phyloP scores from a whole-genome alignment of 2,329 filamentous ascomycete genomes.

The Fusarium zealandicum region DNA sequence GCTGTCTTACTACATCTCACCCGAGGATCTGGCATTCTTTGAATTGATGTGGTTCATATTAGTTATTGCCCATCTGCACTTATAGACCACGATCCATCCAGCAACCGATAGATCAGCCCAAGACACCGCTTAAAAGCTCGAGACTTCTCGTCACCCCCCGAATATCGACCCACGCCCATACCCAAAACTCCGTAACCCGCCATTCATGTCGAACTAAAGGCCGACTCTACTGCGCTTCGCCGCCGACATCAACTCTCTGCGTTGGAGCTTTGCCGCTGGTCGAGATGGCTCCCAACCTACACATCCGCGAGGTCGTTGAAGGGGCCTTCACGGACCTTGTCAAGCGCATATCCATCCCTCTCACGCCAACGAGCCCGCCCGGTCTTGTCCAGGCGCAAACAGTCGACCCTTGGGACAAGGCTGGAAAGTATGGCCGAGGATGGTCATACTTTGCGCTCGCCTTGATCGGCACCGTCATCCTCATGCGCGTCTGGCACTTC shows the following conservation, averaged over 20 bases:
- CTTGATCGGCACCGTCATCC: conserved; percentile 70
- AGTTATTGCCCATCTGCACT: conserved; percentile 7
- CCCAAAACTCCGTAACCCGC: conserved; percentile 2
- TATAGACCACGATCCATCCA: conserved; percentile 5
- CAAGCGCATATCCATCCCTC: conserved; percentile 66
- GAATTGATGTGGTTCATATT: conserved; percentile 9
- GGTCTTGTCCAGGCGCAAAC: conserved; percentile 68
- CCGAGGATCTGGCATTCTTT: conserved; percentile 41
- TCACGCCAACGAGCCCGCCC: conserved; percentile 65
- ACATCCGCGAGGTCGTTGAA: conserved; percentile 44
- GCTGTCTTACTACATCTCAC: conserved; percentile 8
- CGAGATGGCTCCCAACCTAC: conserved; percentile 52
- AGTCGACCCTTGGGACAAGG: conserved; percentile 79
- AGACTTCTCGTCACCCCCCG: not conserved
- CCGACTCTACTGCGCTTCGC: conserved; percentile 35
- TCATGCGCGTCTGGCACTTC: conserved; percentile 82
- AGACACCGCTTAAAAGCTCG: conserved; percentile 3
- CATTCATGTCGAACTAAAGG: conserved; percentile 41
- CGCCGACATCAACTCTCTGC: conserved; percentile 26
- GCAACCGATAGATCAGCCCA: conserved; percentile 12
- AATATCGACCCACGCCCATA: conserved; percentile 16
- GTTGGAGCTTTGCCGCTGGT: conserved; percentile 40
- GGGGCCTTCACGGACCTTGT: conserved; percentile 51
- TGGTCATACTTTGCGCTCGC: conserved; percentile 89
- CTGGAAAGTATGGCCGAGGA: conserved; percentile 84